Conservation (phyloP, 352 stramenopile genomes). For the Pythium apleroticum region DNA sequence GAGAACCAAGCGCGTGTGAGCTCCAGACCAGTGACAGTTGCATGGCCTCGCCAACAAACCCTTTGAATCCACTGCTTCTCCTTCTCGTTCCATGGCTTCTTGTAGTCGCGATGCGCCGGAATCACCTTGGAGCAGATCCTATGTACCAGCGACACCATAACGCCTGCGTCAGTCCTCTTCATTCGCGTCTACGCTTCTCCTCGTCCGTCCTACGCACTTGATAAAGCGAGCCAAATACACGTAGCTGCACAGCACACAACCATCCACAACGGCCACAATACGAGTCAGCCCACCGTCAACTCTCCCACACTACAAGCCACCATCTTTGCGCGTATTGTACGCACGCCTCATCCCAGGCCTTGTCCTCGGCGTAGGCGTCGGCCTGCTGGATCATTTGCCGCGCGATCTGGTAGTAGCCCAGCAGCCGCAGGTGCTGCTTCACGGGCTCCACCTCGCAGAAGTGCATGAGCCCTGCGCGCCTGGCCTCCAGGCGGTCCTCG, state of each 20-base stretch:
- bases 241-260: slow-evolving; percentile 46
- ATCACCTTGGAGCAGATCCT: slow-evolving; percentile 79
- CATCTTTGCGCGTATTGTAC: slow-evolving; percentile 1
- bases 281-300: not conserved
- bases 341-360: slow-evolving; percentile 74
- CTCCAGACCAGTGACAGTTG: not conserved
- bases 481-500: slow-evolving; percentile 54
- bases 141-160: not conserved
- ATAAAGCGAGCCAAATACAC: slow-evolving; percentile 82
- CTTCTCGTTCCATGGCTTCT: slow-evolving; percentile 48
- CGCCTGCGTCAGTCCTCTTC: not conserved
- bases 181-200: not conserved
- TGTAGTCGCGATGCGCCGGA: slow-evolving; percentile 59
- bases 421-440: slow-evolving; percentile 58
- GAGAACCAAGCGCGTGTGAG: not conserved
- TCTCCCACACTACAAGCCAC: not conserved
- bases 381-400: slow-evolving; percentile 76
- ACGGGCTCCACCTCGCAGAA: slow-evolving; percentile 66
- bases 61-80: slow-evolving; percentile 65
- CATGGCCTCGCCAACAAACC: slow-evolving; percentile 29
- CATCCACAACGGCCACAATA: not conserved
- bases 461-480: slow-evolving; percentile 54
- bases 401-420: slow-evolving; percentile 72
- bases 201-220: slow-evolving; percentile 41
- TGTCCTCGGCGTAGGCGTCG: slow-evolving; percentile 62